These are phyloP conservation scores for Colletotrichum orbiculare DNA, from an alignment of 2,329 filamentous ascomycete species.

Conservation along the genomic window DNA sequence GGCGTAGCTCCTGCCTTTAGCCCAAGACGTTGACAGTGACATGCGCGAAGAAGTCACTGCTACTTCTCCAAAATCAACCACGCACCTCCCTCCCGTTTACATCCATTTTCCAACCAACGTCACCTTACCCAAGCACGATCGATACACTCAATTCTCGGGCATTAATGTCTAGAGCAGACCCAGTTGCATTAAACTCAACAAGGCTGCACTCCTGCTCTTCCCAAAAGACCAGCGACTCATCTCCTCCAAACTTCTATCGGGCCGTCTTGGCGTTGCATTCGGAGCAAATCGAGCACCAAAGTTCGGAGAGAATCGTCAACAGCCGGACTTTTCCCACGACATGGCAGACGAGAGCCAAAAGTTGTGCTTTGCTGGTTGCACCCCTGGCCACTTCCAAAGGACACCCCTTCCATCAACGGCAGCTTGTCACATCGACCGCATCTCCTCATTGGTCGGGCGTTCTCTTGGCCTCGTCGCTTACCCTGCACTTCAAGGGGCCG, in stretches of 20 bases:
- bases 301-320: conserved; percentile 21
- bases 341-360: conserved; percentile 15
- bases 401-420: background rate
- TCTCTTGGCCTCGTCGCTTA: background rate
- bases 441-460: conserved; percentile 14
- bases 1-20: too few species aligned
- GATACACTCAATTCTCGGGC: too few species aligned
- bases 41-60: too few species aligned
- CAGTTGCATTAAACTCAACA: too few species aligned
- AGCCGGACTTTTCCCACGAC: conserved; percentile 20
- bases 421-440: conserved; percentile 8
- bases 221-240: background rate
- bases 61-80: too few species aligned
- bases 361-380: background rate
- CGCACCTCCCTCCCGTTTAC: too few species aligned
- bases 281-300: conserved; percentile 22
- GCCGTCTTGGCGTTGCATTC: conserved; percentile 14
- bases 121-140: too few species aligned
- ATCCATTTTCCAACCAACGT: too few species aligned
- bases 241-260: background rate
- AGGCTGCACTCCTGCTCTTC: background rate
- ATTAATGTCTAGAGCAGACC: too few species aligned
- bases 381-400: background rate
- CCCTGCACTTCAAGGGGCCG: background rate
- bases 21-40: too few species aligned